phyloP scores from a whole-genome alignment of 2,329 filamentous ascomycete genomes.

The Cytospora leucostoma region DNA sequence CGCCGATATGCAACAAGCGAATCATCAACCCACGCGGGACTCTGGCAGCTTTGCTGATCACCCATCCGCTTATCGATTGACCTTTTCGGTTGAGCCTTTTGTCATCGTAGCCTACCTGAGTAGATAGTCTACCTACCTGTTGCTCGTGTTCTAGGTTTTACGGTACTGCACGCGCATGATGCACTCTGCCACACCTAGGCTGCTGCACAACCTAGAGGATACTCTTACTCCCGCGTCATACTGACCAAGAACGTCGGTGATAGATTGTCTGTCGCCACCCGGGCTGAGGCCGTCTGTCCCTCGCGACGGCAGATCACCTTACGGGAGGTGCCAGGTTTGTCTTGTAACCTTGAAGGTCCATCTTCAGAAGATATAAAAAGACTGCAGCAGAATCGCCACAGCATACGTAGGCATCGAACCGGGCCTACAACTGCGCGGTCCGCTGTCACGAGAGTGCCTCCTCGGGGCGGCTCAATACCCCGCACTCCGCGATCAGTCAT shows the following conservation, averaged over 20 bases:
- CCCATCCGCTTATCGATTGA: background rate
- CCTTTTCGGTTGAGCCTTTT: background rate
- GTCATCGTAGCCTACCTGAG: background rate
- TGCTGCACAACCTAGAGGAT: no score
- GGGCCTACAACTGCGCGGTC: background rate
- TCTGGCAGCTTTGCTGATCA: background rate
- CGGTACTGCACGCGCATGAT: background rate
- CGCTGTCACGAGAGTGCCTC: slow-evolving; percentile 9
- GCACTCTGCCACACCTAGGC: slow-evolving; percentile 14
- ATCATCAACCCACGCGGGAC: background rate
- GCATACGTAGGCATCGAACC: slow-evolving; percentile 7
- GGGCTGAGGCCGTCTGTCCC: slow-evolving; percentile 1
- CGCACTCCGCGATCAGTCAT: slow-evolving; percentile 8
- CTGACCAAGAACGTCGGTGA: slow-evolving; percentile 11
- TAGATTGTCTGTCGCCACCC: slow-evolving; percentile 15
- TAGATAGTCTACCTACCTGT: background rate
- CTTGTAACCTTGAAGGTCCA: slow-evolving; percentile 13
- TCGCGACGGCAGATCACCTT: slow-evolving; percentile 11
- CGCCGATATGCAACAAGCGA: background rate
- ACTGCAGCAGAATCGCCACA: slow-evolving; percentile 12
- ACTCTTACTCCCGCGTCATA: slow-evolving; percentile 17
- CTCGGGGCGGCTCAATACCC: slow-evolving; percentile 18
- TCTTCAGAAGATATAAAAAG: slow-evolving; percentile 16
- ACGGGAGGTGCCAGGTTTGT: slow-evolving; percentile 6
- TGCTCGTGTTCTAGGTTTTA: background rate